A percentile compares a stretch with the other conserved stretches of the same genome.
These are phyloP conservation scores for Lenzites betulinus DNA, from an alignment of 768 basidiomycete genomes.

Conservation along the genomic window DNA sequence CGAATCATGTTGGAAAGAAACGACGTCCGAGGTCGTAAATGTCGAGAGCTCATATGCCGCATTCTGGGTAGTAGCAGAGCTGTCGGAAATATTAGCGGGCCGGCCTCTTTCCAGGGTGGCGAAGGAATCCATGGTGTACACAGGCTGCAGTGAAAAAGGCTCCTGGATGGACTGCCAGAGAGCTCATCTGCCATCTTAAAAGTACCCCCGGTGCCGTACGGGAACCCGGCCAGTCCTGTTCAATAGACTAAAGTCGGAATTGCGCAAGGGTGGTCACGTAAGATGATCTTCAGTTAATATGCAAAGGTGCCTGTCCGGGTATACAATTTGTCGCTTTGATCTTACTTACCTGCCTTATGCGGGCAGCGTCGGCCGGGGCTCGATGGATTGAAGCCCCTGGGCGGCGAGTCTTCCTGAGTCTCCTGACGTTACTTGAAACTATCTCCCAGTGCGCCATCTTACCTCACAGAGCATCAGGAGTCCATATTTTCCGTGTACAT, in stretches of 20 bases:
- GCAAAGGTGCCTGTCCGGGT: neutral
- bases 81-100: neutral
- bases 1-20: neutral
- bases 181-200: no score
- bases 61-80: neutral
- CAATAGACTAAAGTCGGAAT: neutral
- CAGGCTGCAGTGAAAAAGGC: no score
- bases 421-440: no score
- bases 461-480: no score
- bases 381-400: neutral
- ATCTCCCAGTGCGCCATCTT: no score
- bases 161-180: no score
- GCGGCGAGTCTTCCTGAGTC: slow-evolving; percentile 7
- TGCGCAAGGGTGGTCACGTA: neutral
- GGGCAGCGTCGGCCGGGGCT: neutral
- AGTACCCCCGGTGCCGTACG: no score
- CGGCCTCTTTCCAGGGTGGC: no score
- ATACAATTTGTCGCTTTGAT: slow-evolving; percentile 5
- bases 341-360: slow-evolving; percentile 4
- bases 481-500: no score
- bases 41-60: slow-evolving; percentile 1
- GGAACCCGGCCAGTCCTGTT: no score
- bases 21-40: neutral
- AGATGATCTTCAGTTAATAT: neutral
- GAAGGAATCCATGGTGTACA: no score